These are phyloP conservation scores for Eimeria falciformis DNA, from an alignment of 169 alveolate genomes.

Conservation along the genomic window DNA sequence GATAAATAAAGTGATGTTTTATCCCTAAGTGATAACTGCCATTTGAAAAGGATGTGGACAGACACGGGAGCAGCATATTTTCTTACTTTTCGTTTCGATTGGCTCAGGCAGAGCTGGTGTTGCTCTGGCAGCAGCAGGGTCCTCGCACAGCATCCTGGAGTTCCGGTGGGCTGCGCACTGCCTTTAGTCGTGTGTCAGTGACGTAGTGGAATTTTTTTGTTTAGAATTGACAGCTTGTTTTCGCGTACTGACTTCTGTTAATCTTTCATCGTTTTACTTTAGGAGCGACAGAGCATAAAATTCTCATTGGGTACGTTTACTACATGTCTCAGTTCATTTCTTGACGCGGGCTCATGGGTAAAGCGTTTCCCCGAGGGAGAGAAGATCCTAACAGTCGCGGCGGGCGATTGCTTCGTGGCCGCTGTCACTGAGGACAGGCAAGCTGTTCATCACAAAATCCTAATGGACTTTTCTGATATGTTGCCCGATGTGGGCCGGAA, in stretches of 20 bases:
- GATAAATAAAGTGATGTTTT: neutral
- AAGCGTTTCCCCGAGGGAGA: slow-evolving; percentile 67
- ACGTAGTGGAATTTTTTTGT: too few relatives aligned
- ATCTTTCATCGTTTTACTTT: neutral
- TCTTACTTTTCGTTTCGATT: slow-evolving; percentile 6
- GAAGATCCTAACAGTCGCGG: slow-evolving; percentile 60
- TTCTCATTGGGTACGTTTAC: neutral
- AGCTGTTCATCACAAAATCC: neutral
- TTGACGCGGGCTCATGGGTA: slow-evolving; percentile 65
- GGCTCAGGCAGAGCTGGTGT: slow-evolving; percentile 68
- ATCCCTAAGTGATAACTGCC: neutral
- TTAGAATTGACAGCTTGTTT: neutral
- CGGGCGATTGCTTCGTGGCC: slow-evolving; percentile 72
- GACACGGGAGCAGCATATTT: neutral
- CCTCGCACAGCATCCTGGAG: slow-evolving; percentile 48
- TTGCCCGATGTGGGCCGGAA: too few relatives aligned
- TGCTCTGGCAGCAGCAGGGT: slow-evolving; percentile 31
- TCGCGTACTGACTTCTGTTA: neutral
- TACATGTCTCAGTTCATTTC: slow-evolving; percentile 27
- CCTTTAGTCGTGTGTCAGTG: too few relatives aligned
- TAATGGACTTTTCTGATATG: too few relatives aligned
- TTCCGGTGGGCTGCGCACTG: slow-evolving; percentile 24
- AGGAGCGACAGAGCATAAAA: too few relatives aligned
- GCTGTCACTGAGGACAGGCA: slow-evolving; percentile 59
- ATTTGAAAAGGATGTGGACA: neutral